Base-by-base conservation (phyloP, 441 rosid genomes). In the Euphorbia schlechtendalii region DNA sequence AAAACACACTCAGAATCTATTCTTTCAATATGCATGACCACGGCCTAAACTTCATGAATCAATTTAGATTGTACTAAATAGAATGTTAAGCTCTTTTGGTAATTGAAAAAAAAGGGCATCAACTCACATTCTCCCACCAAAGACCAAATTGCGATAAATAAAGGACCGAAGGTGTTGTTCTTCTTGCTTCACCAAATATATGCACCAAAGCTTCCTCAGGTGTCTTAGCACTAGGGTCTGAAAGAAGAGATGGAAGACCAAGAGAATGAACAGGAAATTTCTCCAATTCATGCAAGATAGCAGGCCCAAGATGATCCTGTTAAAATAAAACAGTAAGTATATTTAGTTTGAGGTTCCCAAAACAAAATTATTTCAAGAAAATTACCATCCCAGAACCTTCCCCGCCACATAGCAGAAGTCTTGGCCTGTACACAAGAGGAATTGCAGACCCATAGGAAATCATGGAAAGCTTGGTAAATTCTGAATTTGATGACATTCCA, bases 281-380 rank as follows among this genome's bases (percentile, higher is more conserved):
- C 86, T 95, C 99, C 78, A 95, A 81, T 77, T 95, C 95, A 76
- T 95, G 99, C 63, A 95, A 77, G 74, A 95, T 76, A 55, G 99
- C 96, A 73, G 99, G 99, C 76, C 98, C 99, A 71, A 95, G 87
- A 78, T 95, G 99, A 92, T 95, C 99, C 98, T 95, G 96, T 74
- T 77, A 80, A 74, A 81, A 83, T 83, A 82, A 73, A 81, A 84
- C 83, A 84, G 94, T 85, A 76, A 82, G 96, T 89, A 80, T 56
- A 80, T 76, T 86, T 66, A 83, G 84, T 75, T 76, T 75, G 56
- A 59, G 71, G 70, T 63, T 77, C 66, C 57, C 59, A 17, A 59
- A 27, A 56, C 32, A 62, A 64, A 69, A 58, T 64, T 62, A 76
- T 52, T 53, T 64, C 43, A 64, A 80, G 81, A 82, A 67, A 79